Evolutionary conservation across 129 eudicot species (phyloP), one percentile per base, ranked within the genome.

Genomic region (Oenanthe sinensis): DNA sequence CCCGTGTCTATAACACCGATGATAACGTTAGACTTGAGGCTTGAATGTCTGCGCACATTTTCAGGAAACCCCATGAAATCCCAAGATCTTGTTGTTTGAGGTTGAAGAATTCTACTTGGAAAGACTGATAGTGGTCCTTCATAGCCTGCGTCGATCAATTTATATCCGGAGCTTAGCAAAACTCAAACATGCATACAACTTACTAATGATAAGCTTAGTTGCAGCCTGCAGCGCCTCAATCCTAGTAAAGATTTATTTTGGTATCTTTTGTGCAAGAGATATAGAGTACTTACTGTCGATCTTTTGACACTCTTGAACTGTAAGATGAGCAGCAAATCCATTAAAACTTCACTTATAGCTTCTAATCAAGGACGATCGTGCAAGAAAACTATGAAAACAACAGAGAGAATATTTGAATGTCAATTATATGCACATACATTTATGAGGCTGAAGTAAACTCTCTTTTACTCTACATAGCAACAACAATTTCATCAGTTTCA

Each of bases 271-370:
- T 54, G 62, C 62, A 54, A 22, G 65, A 55, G 28, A 55, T 55
- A 20, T 7, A 36, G 24, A 49, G 24, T 70, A 76, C 80, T 79
- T 58, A 89, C 93, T 36, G 15, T 89, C 79, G 20, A 89, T 70
- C 80, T 80, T 87, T 24, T 81, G 71, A 1, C 42, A 39, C 58
- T 85, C 93, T 79, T 85, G 82, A 17, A 42, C 52, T 0, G 86
- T 79, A 6, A 89, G 93, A 80, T 89, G 74, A 4, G 91, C 91
- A 0, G 86, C 86, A 77, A 87, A 89, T 47, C 80, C 93, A 55
- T 85, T 87, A 74, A 87, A 89, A 81, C 90, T 89, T 50, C 81
- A 85, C 44, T 60, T 48, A 20, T 89, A 89, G 52, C 91, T 87
- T 40, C 84, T 55, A 69, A 87, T 60, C 40, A 83, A 63, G 37